A percentile compares a stretch with the other conserved stretches of the same genome.
Evolutionary conservation across 1,284 basidiomycete genomes (phyloP).

Genomic region (Puccinia triticina): DNA sequence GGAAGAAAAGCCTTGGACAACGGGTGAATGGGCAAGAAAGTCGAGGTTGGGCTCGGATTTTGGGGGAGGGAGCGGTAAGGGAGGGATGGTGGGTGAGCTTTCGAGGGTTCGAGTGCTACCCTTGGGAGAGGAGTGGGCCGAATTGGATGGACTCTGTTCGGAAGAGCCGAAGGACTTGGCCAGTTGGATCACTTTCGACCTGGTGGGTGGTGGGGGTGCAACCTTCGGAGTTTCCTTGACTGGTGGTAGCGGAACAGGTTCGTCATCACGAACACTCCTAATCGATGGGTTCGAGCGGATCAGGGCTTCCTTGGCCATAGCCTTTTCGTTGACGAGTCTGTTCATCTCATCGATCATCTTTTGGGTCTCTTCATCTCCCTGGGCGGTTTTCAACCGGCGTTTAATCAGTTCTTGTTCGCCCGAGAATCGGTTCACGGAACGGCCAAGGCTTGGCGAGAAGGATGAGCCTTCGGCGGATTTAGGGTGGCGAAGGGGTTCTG

Average conservation of each 20-base stretch:
- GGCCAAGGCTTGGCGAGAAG: conserved; percentile 23
- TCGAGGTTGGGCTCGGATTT: conserved; percentile 5
- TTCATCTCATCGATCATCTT: conserved; percentile 42
- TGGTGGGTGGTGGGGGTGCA: conserved; percentile 37
- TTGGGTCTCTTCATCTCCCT: conserved; percentile 38
- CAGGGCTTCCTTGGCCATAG: conserved; percentile 29
- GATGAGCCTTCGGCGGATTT: conserved; percentile 4
- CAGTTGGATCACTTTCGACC: conserved; percentile 49
- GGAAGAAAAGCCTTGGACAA: background rate
- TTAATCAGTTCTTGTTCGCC: conserved; percentile 38
- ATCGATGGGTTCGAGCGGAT: conserved; percentile 28
- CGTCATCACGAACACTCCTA: conserved; percentile 8
- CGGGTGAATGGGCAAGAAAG: conserved; percentile 15
- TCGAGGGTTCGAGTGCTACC: background rate
- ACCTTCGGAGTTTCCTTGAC: conserved; percentile 25
- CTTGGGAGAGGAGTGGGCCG: background rate
- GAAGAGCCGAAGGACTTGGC: conserved; percentile 35
- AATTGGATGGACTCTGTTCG: conserved; percentile 16
- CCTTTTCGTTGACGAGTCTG: conserved; percentile 36
- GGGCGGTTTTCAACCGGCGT: conserved; percentile 18
- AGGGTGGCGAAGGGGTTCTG: background rate
- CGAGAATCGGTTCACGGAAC: conserved; percentile 43
- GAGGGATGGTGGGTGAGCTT: conserved; percentile 1
- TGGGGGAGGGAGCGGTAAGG: background rate
- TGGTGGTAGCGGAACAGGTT: background rate